Evolutionary conservation across 352 stramenopile species (phyloP).

Genomic region (Phytophthora ohioensis): DNA sequence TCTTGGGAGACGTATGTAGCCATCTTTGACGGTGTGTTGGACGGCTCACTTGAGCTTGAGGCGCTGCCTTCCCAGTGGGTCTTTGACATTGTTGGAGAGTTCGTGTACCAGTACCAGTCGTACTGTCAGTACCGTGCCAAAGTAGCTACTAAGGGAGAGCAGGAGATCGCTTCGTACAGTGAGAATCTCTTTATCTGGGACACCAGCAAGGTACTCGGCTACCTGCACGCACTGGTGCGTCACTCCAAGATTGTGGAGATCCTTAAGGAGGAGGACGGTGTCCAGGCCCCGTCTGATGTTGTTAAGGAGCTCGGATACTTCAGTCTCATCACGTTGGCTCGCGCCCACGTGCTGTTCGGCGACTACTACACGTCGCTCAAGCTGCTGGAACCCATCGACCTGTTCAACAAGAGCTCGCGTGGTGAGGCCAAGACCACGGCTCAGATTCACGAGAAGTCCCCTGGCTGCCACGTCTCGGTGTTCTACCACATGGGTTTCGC

Average conservation of each 20-base stretch:
- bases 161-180: conserved; percentile 63
- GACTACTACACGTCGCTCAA: conserved; percentile 96
- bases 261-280: conserved; percentile 64
- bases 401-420: conserved; percentile 84
- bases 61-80: conserved; percentile 96
- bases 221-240: conserved; percentile 94
- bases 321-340: conserved; percentile 93
- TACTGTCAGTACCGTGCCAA: conserved; percentile 97
- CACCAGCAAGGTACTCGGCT: conserved; percentile 95
- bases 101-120: conserved; percentile 99
- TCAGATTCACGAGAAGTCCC: conserved; percentile 92
- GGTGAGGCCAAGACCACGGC: conserved; percentile 63
- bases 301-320: conserved; percentile 97
- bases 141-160: conserved; percentile 69
- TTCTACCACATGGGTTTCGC: conserved; percentile 98
- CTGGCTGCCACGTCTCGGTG: conserved; percentile 94
- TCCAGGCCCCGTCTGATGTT: conserved; percentile 62
- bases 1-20: conserved; percentile 95
- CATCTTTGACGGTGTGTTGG: conserved; percentile 95
- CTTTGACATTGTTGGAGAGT: conserved; percentile 99
- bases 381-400: conserved; percentile 92
- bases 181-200: conserved; percentile 95
- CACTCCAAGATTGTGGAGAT: conserved; percentile 93
- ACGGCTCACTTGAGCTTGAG: conserved; percentile 83
- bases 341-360: conserved; percentile 96